Percentiles rank a stretch among this genome's conserved stretches.
Evolutionary conservation across 192 early-diverging fungal species (phyloP).

Genomic region (Coemansia asiatica): DNA sequence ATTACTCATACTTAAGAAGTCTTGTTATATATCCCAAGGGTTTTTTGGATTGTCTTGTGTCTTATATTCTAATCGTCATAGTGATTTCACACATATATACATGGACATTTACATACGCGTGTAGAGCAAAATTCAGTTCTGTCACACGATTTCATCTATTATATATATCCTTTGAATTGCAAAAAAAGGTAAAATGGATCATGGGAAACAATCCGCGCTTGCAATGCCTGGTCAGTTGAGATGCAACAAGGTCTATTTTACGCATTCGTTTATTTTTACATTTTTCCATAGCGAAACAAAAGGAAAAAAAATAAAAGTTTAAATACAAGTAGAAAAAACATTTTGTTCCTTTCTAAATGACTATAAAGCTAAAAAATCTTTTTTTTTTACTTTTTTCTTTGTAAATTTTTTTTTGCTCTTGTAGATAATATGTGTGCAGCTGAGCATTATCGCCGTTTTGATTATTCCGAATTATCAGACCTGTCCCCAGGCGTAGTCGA

Average conservation of each 20-base stretch:
- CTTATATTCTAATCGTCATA: not conserved
- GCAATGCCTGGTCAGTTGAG: not conserved
- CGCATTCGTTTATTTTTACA: slow-evolving; percentile 4
- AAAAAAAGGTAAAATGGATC: not conserved
- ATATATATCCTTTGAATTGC: too few relatives aligned
- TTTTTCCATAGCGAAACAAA: not conserved
- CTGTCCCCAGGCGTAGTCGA: not conserved
- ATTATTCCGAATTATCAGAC: not conserved
- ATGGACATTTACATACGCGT: not conserved
- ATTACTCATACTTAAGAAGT: too few relatives aligned
- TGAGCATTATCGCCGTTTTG: too few relatives aligned
- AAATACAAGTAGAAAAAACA: not conserved
- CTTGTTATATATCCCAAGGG: not conserved
- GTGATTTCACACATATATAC: not conserved
- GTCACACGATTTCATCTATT: not conserved
- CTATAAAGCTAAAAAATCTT: not conserved
- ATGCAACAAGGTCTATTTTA: not conserved
- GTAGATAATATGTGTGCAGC: not conserved
- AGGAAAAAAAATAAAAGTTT: too few relatives aligned
- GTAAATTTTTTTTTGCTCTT: not conserved
- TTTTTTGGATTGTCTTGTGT: not conserved
- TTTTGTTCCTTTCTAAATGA: not conserved
- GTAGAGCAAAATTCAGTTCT: not conserved
- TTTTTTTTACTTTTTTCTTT: not conserved
- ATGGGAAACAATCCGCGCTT: not conserved